Evolutionary conservation across 495 filamentous ascomycete species (phyloP), one percentile per base, ranked within the genome.

Genomic region (Cercophora newfieldiana): DNA sequence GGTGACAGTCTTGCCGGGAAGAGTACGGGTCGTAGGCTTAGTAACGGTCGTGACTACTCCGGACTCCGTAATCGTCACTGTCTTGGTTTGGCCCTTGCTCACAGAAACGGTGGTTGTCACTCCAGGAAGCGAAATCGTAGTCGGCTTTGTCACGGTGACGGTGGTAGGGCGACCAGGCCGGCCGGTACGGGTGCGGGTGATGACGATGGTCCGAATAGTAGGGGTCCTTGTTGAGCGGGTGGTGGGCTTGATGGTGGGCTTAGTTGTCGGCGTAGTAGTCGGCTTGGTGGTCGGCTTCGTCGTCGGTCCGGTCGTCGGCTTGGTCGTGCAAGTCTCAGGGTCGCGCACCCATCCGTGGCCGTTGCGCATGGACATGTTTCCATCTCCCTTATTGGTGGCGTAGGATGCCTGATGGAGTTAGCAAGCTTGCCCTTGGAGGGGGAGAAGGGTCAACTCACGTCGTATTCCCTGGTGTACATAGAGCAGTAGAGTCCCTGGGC

Each of bases 381-480:
- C 19, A 16, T 59, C 30, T 18, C 67, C 67, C 24, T n/a, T 7
- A 31, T 69, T 69, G 16, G 63, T 66, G 5, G 67, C 67, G 44
- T 69, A 69, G 2, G 67, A 66, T 1, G 1, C 14, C 64, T 66
- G 49, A 7, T 18, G 5, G 48, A 31, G 57, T 60, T 30, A 60
- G 29, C 30, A 3, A 10, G n/a, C 22, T 4, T 21, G 5, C 30
- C 30, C 54, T 7, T 10, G 7, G 19, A 10, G 6, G 26, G 26
- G 22, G 21, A 8, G 1, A 22, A 25, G 16, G 44, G n/a, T 37
- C 4, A 14, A 53, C 64, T 53, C 44, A 66, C 57, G 49, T 69
- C 64, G 4, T 55, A 69, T n/a, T 63, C 59, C 22, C 67, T 63
- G 0, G 67, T 63, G 48, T 69, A 69, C 63, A 69, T 16, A 29